Base-by-base conservation (phyloP, 257 asterid genomes). In the Verbena officinalis region DNA sequence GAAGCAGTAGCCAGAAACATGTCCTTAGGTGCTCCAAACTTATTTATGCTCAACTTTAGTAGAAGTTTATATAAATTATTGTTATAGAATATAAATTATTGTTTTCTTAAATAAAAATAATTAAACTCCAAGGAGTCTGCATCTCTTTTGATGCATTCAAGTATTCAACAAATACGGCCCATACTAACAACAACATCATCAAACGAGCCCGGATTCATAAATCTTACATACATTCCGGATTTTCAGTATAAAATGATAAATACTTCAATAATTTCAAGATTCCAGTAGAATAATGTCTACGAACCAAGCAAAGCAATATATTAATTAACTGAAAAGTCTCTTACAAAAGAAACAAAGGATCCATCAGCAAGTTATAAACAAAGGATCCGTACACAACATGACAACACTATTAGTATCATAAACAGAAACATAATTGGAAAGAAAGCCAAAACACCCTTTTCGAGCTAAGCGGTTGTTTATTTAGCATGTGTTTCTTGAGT, bases 351-450 rank as follows among this genome's bases (percentile, higher is more conserved):
- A n/a, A n/a, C n/a, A n/a, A n/a, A n/a, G n/a, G 6, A 24, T 38
- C 45, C 73, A 68, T 38, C 12, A 49, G 15, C 68, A 69, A 24
- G 16, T 14, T 50, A 59, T 53, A n/a, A 31, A 62, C 44, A 52
- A 36, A 33, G 54, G 53, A 69, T 64, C 39, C 27, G 5, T 39
- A 64, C 68, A 64, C 31, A 52, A 22, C 31, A 10, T 45, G 2
- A 55, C 30, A 65, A 60, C 34, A 50, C 16, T 5, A 16, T n/a
- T 62, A 39, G 10, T 36, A 2, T 36, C 23, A 23, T 46, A 49
- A 7, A 16, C 8, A 50, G 30, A 49, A 16, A 24, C 62, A 19
- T 27, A n/a, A 19, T 38, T 50, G 9, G 27, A 24, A 14, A 67
- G 55, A 46, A 14, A 19, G 38, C 55, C 62, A 14, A 38, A 22